phyloP scores from a whole-genome alignment of 192 early-diverging fungal genomes.

The Tieghemiomyces parasiticus region DNA sequence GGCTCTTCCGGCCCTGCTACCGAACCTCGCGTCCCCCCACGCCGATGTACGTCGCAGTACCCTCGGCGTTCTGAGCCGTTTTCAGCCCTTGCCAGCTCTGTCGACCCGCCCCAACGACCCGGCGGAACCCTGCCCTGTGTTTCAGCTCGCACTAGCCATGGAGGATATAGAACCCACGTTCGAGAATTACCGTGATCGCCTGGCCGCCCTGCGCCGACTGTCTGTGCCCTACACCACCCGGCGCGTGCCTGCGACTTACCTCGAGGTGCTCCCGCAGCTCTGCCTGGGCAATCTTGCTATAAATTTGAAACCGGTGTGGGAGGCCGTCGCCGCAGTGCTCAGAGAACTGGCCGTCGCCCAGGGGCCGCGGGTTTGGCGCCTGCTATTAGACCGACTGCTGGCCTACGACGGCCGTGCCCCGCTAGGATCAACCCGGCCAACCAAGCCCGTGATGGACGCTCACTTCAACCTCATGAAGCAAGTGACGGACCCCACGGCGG shows the following conservation, averaged over 20 bases:
- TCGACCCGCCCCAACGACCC: conserved; percentile 14
- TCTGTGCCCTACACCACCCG: conserved; percentile 40
- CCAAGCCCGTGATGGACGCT: neutral
- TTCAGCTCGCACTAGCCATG: conserved; percentile 36
- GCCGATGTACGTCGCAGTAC: conserved; percentile 41
- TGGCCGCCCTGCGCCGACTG: conserved; percentile 56
- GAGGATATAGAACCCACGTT: conserved; percentile 49
- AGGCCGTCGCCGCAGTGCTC: conserved; percentile 49
- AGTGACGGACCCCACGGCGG: neutral
- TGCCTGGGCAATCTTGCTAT: conserved; percentile 57
- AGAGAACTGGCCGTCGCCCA: conserved; percentile 32
- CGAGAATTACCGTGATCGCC: conserved; percentile 61
- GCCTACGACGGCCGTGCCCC: conserved; percentile 40
- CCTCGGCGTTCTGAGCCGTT: conserved; percentile 49
- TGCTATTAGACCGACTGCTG: conserved; percentile 34
- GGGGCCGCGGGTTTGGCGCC: conserved; percentile 42
- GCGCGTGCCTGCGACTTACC: conserved; percentile 55
- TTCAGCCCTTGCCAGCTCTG: conserved; percentile 42
- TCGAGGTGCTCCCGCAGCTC: conserved; percentile 42
- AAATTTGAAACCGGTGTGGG: conserved; percentile 75
- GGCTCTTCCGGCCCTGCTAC: conserved; percentile 33
- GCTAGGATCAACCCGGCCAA: conserved; percentile 35
- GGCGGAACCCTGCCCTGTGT: conserved; percentile 28
- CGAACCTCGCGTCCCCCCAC: conserved; percentile 42
- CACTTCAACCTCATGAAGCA: neutral